Base-by-base conservation (phyloP, 371 early-diverging fungal species). In the Actinomortierella wolfii region DNA sequence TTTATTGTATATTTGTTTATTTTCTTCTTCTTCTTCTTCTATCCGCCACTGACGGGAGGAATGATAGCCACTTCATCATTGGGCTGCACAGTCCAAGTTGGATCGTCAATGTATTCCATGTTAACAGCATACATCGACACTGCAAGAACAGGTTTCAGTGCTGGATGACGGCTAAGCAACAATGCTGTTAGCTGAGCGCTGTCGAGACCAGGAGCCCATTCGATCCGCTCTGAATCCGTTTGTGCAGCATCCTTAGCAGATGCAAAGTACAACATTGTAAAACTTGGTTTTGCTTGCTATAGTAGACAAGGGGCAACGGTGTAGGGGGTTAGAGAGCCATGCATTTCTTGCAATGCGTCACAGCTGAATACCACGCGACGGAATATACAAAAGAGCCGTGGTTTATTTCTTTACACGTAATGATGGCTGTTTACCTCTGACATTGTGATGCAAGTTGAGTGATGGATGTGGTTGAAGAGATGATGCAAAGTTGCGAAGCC, bases 31-130 rank as follows among this genome's bases (percentile, higher is more conserved):
- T 48, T 41, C 48, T 21, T 54, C 51, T 43, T 46, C 46, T 66
- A 86, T 40, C 92, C 92, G 24, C 92, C 92, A 62, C 89, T 88
- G 15, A 92, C 92, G 18, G 89, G 91, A 15, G 92, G 89, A 20
- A 92, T 89, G 41, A 92, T 77, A 7, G 85, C 92, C 1, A 91
- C 76, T 59, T 89, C 90, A 54, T 87, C 84, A 24, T 69, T 77
- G 8, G 74, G 77, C 21, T 77, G 76, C 8, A 91, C 51, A 0
- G 55, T 29, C 23, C 77, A 79, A 0, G 25, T 54, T 0, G 55
- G 25, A 41, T 79, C 78, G 15, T 81, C 82, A 47, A 85, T 77
- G 61, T 89, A 90, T 29, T 88, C 88, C 82, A 88, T 80, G 67
- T 92, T 87, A 40, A 90, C 74, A 0, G 90, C 88, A 63, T 85